Conservation (phyloP, 1,284 basidiomycete species). For the Ceratobasidium sp. region DNA sequence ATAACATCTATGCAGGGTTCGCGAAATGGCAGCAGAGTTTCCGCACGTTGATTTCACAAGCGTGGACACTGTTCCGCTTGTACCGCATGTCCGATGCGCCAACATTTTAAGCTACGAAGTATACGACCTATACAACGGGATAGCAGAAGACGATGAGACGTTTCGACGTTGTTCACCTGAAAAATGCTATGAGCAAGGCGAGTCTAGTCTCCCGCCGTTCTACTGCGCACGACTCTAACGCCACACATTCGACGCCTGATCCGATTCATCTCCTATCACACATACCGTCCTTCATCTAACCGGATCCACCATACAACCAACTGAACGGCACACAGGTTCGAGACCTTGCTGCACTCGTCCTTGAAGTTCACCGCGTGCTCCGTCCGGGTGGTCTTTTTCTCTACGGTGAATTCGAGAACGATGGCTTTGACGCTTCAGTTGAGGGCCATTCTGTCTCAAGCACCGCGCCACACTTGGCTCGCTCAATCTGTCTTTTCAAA, state of each 20-base stretch:
- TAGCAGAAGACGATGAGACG: constrained; percentile 4
- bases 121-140: constrained; percentile 23
- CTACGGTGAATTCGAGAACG: constrained; percentile 8
- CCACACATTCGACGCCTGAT: not conserved
- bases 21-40: constrained; percentile 19
- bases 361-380: constrained; percentile 6
- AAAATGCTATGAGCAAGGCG: constrained; percentile 6
- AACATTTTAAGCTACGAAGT: constrained; percentile 20
- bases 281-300: not conserved
- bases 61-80: constrained; percentile 19
- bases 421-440: constrained; percentile 10
- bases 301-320: not conserved
- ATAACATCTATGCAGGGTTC: constrained; percentile 7
- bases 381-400: constrained; percentile 16
- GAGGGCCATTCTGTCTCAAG: not conserved
- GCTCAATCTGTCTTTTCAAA: not conserved
- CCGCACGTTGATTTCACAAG: no score
- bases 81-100: constrained; percentile 10
- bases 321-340: not conserved
- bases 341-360: not conserved
- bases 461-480: not conserved
- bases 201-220: no score
- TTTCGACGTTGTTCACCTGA: constrained; percentile 11
- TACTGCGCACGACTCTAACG: not conserved
- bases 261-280: not conserved